These are phyloP conservation scores for Phytophthora quininea DNA, from an alignment of 352 stramenopile species.

Conservation along the genomic window DNA sequence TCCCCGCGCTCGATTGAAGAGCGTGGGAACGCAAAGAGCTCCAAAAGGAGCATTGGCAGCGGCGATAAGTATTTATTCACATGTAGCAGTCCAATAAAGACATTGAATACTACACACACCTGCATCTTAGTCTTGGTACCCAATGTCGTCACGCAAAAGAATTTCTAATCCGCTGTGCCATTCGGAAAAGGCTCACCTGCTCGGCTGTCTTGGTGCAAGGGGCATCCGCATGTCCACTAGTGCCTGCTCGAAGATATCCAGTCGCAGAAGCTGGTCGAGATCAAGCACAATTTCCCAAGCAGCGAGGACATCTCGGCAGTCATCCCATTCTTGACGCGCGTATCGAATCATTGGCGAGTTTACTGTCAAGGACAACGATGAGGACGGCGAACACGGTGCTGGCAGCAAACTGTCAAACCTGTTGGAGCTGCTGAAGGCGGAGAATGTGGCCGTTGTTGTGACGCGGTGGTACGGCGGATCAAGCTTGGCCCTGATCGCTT, in stretches of 20 bases:
- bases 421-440: slow-evolving; percentile 75
- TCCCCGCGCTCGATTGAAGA: slow-evolving; percentile 27
- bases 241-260: too few species aligned
- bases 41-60: background rate
- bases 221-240: too few species aligned
- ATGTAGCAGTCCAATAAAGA: slow-evolving; percentile 11
- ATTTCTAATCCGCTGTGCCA: too few species aligned
- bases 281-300: too few species aligned
- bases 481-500: slow-evolving; percentile 85
- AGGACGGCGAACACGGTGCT: slow-evolving; percentile 83
- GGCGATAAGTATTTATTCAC: slow-evolving; percentile 33
- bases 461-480: slow-evolving; percentile 88
- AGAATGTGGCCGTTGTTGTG: slow-evolving; percentile 86
- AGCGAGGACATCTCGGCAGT: too few species aligned
- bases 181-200: too few species aligned
- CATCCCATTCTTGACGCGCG: slow-evolving; percentile 16
- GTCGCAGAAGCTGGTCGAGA: too few species aligned
- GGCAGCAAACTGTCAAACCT: slow-evolving; percentile 84
- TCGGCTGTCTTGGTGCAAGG: too few species aligned
- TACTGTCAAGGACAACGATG: slow-evolving; percentile 86
- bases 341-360: slow-evolving; percentile 82
- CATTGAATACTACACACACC: background rate
- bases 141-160: too few species aligned
- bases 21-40: slow-evolving; percentile 1
- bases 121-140: too few species aligned